Conservation (phyloP, 495 filamentous ascomycete genomes). For the Beverwykella pulmonaria region DNA sequence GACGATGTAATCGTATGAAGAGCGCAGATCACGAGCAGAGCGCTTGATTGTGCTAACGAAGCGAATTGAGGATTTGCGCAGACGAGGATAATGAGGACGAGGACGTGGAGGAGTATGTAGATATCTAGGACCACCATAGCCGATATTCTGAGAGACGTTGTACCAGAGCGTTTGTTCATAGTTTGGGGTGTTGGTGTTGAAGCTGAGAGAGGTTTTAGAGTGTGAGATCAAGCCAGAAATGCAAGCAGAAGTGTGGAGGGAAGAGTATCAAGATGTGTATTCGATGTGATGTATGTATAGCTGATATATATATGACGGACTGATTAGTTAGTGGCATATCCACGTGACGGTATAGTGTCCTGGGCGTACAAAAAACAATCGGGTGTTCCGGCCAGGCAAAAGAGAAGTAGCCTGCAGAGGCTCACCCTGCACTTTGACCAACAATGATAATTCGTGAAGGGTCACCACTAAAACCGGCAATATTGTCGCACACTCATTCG, state of each 20-base stretch:
- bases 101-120: neutral
- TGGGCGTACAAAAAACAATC: too few relatives aligned
- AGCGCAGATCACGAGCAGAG: slow-evolving; percentile 13
- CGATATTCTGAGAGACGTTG: slow-evolving; percentile 48
- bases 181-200: slow-evolving; percentile 44
- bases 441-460: slow-evolving; percentile 57
- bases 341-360: too few relatives aligned
- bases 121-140: slow-evolving; percentile 42
- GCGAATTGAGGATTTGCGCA: neutral
- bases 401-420: slow-evolving; percentile 56
- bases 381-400: slow-evolving; percentile 53
- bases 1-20: slow-evolving; percentile 33
- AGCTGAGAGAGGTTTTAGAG: slow-evolving; percentile 57
- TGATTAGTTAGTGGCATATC: too few relatives aligned
- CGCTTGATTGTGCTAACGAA: slow-evolving; percentile 5
- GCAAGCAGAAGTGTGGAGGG: too few relatives aligned
- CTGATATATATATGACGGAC: too few relatives aligned
- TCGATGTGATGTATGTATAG: too few relatives aligned
- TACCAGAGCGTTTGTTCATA: slow-evolving; percentile 44
- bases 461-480: slow-evolving; percentile 57
- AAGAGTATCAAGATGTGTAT: too few relatives aligned
- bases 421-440: slow-evolving; percentile 58
- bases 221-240: slow-evolving; percentile 55
- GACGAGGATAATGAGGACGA: neutral
- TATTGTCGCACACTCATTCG: slow-evolving; percentile 66